Conservation (phyloP, 2,329 filamentous ascomycete genomes). For the Trichoderma lentiforme region DNA sequence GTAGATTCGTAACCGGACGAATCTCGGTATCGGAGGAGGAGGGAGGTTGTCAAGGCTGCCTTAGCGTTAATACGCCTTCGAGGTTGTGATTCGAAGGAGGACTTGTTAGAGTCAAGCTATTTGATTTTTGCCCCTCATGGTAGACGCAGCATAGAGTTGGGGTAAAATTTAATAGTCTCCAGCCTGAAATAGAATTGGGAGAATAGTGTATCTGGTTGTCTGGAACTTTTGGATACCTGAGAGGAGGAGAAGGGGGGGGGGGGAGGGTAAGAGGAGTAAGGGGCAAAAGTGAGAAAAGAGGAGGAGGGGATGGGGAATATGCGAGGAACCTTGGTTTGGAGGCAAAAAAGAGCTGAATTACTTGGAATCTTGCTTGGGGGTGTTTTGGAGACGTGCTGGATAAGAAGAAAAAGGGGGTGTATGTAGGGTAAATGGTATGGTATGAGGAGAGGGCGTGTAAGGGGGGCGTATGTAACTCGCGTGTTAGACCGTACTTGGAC, state of each 20-base stretch:
- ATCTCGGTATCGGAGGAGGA: neutral
- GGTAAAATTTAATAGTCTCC: neutral
- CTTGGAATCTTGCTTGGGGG: neutral
- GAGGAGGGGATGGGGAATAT: neutral
- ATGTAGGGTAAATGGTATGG: neutral
- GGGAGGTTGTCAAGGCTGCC: neutral
- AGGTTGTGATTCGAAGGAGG: neutral
- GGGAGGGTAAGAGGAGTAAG: neutral
- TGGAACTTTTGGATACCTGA: neutral
- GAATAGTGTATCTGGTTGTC: neutral
- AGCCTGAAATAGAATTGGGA: neutral
- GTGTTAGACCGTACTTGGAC: neutral
- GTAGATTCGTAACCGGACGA: neutral
- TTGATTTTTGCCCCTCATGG: neutral
- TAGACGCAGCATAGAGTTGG: neutral
- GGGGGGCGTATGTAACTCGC: neutral
- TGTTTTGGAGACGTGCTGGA: neutral
- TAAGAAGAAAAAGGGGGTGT: too few species aligned
- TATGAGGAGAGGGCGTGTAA: neutral
- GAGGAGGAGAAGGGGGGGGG: neutral
- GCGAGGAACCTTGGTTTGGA: conserved; percentile 10
- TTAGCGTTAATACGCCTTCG: neutral
- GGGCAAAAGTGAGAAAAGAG: neutral
- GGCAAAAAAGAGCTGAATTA: neutral
- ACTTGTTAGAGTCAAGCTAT: neutral